phyloP scores from a whole-genome alignment of 306 rosid genomes.

The Cucurbita argyrosperma region DNA sequence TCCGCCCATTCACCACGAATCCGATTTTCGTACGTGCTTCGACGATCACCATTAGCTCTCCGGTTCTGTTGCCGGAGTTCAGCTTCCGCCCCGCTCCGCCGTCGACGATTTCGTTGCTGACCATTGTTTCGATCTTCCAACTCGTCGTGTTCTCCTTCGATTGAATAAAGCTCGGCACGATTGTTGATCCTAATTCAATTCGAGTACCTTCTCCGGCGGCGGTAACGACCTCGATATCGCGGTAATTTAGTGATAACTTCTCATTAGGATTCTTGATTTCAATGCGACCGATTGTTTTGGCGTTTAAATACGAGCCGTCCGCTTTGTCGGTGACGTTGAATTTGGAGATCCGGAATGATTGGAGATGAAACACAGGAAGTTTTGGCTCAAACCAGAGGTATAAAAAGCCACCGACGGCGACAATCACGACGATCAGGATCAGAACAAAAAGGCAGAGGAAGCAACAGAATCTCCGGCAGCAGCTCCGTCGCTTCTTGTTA shows the following conservation, averaged over 20 bases:
- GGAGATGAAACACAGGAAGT: conserved; percentile 41
- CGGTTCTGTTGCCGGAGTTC: conserved; percentile 7
- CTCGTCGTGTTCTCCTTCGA: conserved; percentile 12
- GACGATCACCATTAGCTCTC: conserved; percentile 28
- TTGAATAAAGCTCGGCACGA: conserved; percentile 19
- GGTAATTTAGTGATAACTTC: conserved; percentile 26
- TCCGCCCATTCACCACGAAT: conserved; percentile 19
- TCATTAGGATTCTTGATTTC: conserved; percentile 42
- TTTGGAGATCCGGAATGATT: conserved; percentile 30
- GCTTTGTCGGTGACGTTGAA: conserved; percentile 24
- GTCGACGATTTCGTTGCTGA: conserved; percentile 17
- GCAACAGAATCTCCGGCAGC: conserved; percentile 40
- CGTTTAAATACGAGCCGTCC: conserved; percentile 36
- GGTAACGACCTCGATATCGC: neutral
- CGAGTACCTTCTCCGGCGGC: conserved; percentile 15
- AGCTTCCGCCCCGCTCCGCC: conserved; percentile 24
- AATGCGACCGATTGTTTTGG: conserved; percentile 21
- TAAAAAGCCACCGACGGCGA: conserved; percentile 27
- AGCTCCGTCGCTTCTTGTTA: conserved; percentile 10
- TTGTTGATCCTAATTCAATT: conserved; percentile 14
- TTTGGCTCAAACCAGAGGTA: conserved; percentile 43
- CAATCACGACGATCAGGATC: conserved; percentile 14
- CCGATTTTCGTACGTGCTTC: conserved; percentile 26
- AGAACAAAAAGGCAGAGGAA: conserved; percentile 24
- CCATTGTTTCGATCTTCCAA: conserved; percentile 30